Evolutionary conservation across 352 stramenopile species (phyloP).

Genomic region (Pythium rhizo-oryzae): DNA sequence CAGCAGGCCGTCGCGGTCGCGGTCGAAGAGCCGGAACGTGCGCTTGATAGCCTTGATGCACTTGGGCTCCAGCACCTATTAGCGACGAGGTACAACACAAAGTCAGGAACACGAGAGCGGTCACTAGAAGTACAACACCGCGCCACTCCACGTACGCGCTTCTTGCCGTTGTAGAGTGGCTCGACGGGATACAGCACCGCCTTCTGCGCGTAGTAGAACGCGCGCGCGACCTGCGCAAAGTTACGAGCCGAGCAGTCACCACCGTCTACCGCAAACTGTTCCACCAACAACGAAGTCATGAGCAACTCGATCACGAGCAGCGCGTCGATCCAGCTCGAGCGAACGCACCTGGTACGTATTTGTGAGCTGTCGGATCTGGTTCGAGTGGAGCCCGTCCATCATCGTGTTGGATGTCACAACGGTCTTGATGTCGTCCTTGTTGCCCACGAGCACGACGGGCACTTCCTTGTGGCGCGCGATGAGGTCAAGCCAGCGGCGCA

Average conservation of each 20-base stretch:
- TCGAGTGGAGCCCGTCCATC: slow-evolving; percentile 60
- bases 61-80: slow-evolving; percentile 76
- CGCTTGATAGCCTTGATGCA: slow-evolving; percentile 87
- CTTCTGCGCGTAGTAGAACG: slow-evolving; percentile 90
- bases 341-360: slow-evolving; percentile 66
- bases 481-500: slow-evolving; percentile 85
- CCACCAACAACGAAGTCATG: too few relatives aligned
- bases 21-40: slow-evolving; percentile 87
- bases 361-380: slow-evolving; percentile 68
- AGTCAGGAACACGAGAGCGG: neutral
- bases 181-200: slow-evolving; percentile 88
- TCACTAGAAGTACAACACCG: too few relatives aligned
- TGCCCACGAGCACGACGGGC: slow-evolving; percentile 86
- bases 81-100: neutral
- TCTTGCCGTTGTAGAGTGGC: slow-evolving; percentile 88
- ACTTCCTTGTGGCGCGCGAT: slow-evolving; percentile 88
- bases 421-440: slow-evolving; percentile 87
- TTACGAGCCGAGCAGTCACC: slow-evolving; percentile 89
- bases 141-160: slow-evolving; percentile 44
- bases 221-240: slow-evolving; percentile 86
- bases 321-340: too few relatives aligned
- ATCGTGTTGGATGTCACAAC: slow-evolving; percentile 52
- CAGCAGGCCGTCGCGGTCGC: slow-evolving; percentile 77
- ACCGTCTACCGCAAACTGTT: slow-evolving; percentile 78
- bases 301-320: too few relatives aligned